A percentile compares a stretch with the other conserved stretches of the same genome.
These are phyloP conservation scores for Calycina marina DNA, from an alignment of 2,329 filamentous ascomycete species.

Conservation along the genomic window DNA sequence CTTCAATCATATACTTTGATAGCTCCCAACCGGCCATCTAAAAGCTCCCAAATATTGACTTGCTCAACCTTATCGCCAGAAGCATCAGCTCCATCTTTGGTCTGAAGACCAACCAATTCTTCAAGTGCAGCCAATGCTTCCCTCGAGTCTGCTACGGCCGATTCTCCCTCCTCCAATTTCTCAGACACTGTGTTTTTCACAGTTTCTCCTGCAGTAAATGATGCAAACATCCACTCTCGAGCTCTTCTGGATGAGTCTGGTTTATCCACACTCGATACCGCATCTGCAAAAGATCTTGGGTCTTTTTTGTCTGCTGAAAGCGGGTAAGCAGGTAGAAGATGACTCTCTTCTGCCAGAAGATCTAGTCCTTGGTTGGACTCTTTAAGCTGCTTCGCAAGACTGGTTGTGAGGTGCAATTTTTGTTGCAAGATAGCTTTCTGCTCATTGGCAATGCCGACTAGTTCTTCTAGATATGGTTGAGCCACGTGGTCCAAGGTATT, in stretches of 20 bases:
- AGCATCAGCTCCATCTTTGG: conserved; percentile 1
- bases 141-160: conserved; percentile 38
- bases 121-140: conserved; percentile 34
- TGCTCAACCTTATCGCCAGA: conserved; percentile 1
- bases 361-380: conserved; percentile 35
- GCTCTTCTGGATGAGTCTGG: conserved; percentile 30
- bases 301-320: conserved; percentile 19
- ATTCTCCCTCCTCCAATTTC: conserved; percentile 42
- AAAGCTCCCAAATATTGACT: conserved; percentile 18
- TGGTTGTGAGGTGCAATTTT: conserved; percentile 39
- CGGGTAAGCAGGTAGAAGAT: conserved; percentile 39
- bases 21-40: conserved; percentile 21
- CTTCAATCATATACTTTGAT: conserved; percentile 14
- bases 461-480: conserved; percentile 38
- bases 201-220: conserved; percentile 43
- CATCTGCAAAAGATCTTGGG: conserved; percentile 31
- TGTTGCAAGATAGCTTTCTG: conserved; percentile 43
- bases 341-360: conserved; percentile 45
- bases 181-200: conserved; percentile 44
- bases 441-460: conserved; percentile 36
- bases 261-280: conserved; percentile 25
- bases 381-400: conserved; percentile 35
- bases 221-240: conserved; percentile 44
- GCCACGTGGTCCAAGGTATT: conserved; percentile 29
- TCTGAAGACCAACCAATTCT: conserved; percentile 28